These are phyloP conservation scores for Stereum hirsutum DNA, from an alignment of 1,284 basidiomycete species.

Conservation along the genomic window DNA sequence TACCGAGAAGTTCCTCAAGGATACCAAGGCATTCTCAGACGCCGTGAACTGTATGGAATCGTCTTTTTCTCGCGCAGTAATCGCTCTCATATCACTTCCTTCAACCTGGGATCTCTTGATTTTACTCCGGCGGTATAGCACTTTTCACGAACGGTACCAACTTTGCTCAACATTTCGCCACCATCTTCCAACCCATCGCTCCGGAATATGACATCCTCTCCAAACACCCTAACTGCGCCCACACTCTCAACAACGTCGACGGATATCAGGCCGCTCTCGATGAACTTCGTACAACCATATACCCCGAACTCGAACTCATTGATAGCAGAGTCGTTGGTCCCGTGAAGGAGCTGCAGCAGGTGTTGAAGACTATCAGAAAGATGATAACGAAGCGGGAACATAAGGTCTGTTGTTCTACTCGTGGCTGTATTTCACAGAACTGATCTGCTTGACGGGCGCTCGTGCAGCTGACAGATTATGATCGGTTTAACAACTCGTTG, in stretches of 20 bases:
- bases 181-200: conserved; percentile 74
- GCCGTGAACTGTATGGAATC: conserved; percentile 58
- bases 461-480: conserved; percentile 85
- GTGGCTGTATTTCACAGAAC: no score
- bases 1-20: conserved; percentile 87
- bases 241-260: conserved; percentile 75
- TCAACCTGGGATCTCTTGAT: background rate
- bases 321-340: conserved; percentile 82
- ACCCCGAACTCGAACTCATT: conserved; percentile 94
- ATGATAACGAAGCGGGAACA: conserved; percentile 95
- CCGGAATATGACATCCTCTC: conserved; percentile 77
- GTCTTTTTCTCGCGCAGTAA: background rate
- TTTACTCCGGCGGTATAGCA: conserved; percentile 31
- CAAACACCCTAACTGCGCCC: conserved; percentile 71
- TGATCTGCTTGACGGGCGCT: no score
- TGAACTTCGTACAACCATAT: conserved; percentile 71
- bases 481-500: conserved; percentile 93
- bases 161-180: conserved; percentile 71
- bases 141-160: conserved; percentile 75
- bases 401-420: conserved; percentile 53
- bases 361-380: conserved; percentile 90
- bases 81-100: conserved; percentile 3
- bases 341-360: conserved; percentile 79
- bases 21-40: conserved; percentile 83
- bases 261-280: conserved; percentile 72